phyloP scores from a whole-genome alignment of 148 eudicot species.

The Euryodendron excelsum region DNA sequence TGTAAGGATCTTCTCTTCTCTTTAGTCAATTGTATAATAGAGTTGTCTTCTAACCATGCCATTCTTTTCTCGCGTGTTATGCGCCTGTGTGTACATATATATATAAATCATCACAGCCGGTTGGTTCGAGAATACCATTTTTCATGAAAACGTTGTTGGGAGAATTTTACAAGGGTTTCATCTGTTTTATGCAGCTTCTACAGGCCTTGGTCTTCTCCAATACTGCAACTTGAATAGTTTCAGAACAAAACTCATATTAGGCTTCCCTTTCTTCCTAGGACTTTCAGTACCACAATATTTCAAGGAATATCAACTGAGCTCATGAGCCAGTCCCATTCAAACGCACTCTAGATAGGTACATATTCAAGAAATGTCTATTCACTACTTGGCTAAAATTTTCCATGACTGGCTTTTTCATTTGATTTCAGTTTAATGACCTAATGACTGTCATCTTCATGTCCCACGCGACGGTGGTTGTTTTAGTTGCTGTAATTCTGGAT shows the following conservation, averaged over 20 bases:
- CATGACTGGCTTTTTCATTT: no score
- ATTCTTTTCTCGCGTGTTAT: no score
- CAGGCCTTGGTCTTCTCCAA: constrained; percentile 74
- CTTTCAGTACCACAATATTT: constrained; percentile 72
- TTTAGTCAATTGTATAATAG: background rate
- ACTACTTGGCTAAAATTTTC: background rate
- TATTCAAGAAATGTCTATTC: background rate
- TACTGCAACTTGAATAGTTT: constrained; percentile 85
- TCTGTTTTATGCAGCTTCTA: constrained; percentile 53
- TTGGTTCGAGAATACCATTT: no score
- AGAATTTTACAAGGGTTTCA: background rate
- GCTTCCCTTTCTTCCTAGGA: constrained; percentile 65
- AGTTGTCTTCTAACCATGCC: background rate
- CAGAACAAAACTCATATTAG: constrained; percentile 67
- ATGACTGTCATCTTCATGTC: constrained; percentile 47
- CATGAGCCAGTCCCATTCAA: constrained; percentile 38
- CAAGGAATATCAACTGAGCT: constrained; percentile 37
- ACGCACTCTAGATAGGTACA: constrained; percentile 55
- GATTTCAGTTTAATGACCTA: constrained; percentile 66
- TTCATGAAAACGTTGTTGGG: background rate
- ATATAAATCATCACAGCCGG: no score
- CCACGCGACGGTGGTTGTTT: constrained; percentile 51
- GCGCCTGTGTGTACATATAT: no score
- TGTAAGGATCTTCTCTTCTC: constrained; percentile 41
- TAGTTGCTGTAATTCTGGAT: constrained; percentile 50